Conservation (phyloP, 2,329 filamentous ascomycete genomes). For the Orbilia blumenaviensis region DNA sequence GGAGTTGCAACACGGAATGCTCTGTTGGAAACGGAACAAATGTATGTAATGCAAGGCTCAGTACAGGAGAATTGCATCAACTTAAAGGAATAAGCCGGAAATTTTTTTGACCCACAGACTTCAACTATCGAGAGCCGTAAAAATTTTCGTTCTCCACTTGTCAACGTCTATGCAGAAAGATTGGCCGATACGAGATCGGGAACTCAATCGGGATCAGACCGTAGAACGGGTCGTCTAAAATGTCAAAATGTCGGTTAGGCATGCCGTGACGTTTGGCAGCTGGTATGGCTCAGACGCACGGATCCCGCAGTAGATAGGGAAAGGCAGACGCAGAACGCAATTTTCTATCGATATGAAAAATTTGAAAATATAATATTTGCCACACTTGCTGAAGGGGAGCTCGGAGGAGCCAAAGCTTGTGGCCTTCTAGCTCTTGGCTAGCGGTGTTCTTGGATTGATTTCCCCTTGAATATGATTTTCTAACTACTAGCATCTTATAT, state of each 20-base stretch:
- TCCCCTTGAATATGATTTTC: neutral
- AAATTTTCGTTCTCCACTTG: neutral
- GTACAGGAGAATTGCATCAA: neutral
- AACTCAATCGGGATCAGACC: slow-evolving; percentile 27
- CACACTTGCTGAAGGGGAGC: neutral
- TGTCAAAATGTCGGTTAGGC: neutral
- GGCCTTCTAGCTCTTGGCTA: neutral
- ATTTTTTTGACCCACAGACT: neutral
- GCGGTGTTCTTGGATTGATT: neutral
- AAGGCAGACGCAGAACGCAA: neutral
- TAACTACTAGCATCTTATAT: neutral
- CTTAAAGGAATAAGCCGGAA: slow-evolving; percentile 6
- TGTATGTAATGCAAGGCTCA: neutral
- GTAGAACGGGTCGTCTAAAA: slow-evolving; percentile 18
- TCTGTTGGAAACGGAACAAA: slow-evolving; percentile 5
- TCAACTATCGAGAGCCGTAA: neutral
- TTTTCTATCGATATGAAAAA: neutral
- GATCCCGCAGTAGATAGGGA: slow-evolving; percentile 2
- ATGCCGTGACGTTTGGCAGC: slow-evolving; percentile 5
- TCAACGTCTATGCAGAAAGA: neutral
- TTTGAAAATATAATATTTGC: neutral
- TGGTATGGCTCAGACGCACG: slow-evolving; percentile 22
- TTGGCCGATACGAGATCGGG: slow-evolving; percentile 25
- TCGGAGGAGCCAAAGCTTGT: neutral
- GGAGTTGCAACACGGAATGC: slow-evolving; percentile 22